phyloP scores from a whole-genome alignment of 768 basidiomycete species.

The Pisolithus tinctorius region DNA sequence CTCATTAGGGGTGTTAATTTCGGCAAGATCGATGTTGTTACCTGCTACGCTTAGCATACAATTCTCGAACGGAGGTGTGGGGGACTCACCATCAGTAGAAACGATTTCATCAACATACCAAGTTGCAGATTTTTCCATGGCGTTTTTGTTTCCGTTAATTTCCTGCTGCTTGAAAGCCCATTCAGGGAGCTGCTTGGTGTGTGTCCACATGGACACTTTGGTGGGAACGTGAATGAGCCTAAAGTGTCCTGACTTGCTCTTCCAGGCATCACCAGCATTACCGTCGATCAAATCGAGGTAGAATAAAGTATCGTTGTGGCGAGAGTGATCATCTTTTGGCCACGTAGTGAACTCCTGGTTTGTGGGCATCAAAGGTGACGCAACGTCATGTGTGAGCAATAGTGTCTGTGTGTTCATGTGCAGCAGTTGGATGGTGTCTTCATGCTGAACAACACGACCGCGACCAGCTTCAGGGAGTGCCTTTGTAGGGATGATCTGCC shows the following conservation, averaged over 20 bases:
- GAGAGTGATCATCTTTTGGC: constrained; percentile 66
- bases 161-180: constrained; percentile 99
- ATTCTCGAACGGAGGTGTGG: background rate
- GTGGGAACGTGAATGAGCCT: constrained; percentile 85
- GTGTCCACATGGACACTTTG: constrained; percentile 92
- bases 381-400: constrained; percentile 94
- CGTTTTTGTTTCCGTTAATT: constrained; percentile 94
- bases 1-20: constrained; percentile 45
- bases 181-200: constrained; percentile 76
- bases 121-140: constrained; percentile 69
- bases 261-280: constrained; percentile 77
- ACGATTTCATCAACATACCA: constrained; percentile 90
- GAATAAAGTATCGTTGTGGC: constrained; percentile 90
- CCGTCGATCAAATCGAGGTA: constrained; percentile 65
- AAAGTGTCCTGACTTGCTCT: constrained; percentile 92
- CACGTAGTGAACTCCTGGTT: constrained; percentile 98
- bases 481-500: constrained; percentile 94
- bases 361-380: constrained; percentile 93
- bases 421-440: constrained; percentile 82
- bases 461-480: constrained; percentile 91
- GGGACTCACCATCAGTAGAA: constrained; percentile 55
- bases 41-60: constrained; percentile 34
- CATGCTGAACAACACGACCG: constrained; percentile 85
- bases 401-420: constrained; percentile 80
- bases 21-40: constrained; percentile 46